Evolutionary conservation across 2,329 filamentous ascomycete species (phyloP), one percentile per base, ranked within the genome.

Genomic region (Aspergillus sp.): DNA sequence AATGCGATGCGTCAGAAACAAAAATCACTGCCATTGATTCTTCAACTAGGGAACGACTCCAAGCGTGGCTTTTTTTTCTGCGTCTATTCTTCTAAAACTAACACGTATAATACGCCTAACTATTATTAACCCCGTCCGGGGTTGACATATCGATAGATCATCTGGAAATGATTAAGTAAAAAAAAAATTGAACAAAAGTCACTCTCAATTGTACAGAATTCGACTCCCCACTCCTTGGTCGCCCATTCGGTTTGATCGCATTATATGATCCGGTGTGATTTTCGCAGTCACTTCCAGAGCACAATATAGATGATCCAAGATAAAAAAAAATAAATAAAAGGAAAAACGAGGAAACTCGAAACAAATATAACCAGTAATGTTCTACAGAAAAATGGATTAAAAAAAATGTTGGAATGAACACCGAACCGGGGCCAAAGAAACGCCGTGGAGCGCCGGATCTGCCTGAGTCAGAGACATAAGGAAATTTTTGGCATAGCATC

Each of bases 391-490:
- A 48, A 39, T 33, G 35, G 35, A n/a, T n/a, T 15, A 47, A 52
- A 35, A 37, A 25, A 57, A 48, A 31, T 40, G 37, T 37, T 45
- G 46, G 37, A 48, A 55, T 40, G 40, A 19, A 51, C 52, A 39
- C 47, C 49, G 44, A 60, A 41, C 49, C 43, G 41, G 39, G 45
- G 6, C 19, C 51, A 55, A 46, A 51, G 48, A 46, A 58, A 67
- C 64, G 61, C 65, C 64, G 57, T 47, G 59, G 61, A 61, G 61
- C 64, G 62, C 64, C 66, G 55, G 64, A 58, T 60, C 62, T 57
- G 56, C 55, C 49, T 47, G 57, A 57, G 59, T 60, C 62, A 59
- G 56, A 61, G 62, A 71, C 64, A 63, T 58, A 67, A 64, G 62
- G 48, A 68, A 69, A 65, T 59, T 48, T 31, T 60, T 57, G 58